Base-by-base conservation (phyloP, 768 basidiomycete genomes). In the Crepidotus variabilis region DNA sequence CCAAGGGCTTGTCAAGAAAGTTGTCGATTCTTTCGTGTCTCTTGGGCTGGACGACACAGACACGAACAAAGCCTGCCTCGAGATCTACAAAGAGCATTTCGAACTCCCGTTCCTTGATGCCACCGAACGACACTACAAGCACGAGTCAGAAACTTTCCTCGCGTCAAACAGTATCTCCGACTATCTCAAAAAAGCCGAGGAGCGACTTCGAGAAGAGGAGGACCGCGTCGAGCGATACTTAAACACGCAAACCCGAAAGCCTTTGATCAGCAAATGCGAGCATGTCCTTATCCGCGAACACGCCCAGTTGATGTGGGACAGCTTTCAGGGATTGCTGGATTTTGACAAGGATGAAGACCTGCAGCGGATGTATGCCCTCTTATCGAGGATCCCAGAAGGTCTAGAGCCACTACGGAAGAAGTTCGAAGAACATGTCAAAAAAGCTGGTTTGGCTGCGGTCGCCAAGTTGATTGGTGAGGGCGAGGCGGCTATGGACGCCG, bases 371-470 rank as follows among this genome's bases (percentile, higher is more conserved):
- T 98, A 97, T 72, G 79, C 87, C 8, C 77, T 98, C n/a, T 78
- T 98, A 21, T 87, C 90, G 11, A 88, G 95, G 33, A 95, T 98
- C 57, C 84, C 86, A 16, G 87, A 93, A 63, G 96, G 95, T 6
- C 76, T 98, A 56, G 92, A 96, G 63, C 94, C 94, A 0, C 72
- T 98, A 53, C 83, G 93, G 64, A 90, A 90, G 78, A 88, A 85
- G 66, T 99, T 98, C 66, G 95, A 95, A 73, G 88, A 90, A 62
- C 94, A 97, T 70, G 96, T 98, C 67, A 97, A 96, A 81, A 84
- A 85, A 65, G 85, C 91, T 13, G 96, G 96, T 24, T 70, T 92
- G 57, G 82, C 83, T 23, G 89, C 92, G 1, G 88, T 98, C 22
- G 83, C 87, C 48, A 91, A 88, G 67, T 75, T 89, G 72, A 74